Evolutionary conservation across 2,329 filamentous ascomycete genomes (phyloP).

Genomic region (Botryotinia narcissicola): DNA sequence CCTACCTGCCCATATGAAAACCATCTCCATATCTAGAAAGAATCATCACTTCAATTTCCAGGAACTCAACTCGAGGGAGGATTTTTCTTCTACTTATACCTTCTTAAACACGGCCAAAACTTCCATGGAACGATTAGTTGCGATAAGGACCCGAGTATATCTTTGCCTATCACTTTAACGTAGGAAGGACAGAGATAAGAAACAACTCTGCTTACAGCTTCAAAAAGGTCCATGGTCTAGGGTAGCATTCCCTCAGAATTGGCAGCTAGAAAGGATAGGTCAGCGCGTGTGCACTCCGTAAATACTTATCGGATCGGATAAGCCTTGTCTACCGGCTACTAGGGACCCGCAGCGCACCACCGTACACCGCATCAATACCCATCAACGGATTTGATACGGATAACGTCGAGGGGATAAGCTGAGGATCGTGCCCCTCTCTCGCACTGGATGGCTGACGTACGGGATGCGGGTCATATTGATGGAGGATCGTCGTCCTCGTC

Average conservation of each 20-base stretch:
- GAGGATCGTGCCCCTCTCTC: background rate
- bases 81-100: background rate
- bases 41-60: background rate
- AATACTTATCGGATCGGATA: constrained; percentile 10
- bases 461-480: constrained; percentile 12
- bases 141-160: background rate
- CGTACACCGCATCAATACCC: constrained; percentile 2
- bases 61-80: background rate
- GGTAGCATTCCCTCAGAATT: background rate
- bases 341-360: background rate
- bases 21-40: background rate
- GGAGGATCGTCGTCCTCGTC: constrained; percentile 6
- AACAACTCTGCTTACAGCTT: background rate
- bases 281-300: background rate
- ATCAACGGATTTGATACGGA: background rate
- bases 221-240: background rate
- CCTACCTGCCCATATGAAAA: background rate
- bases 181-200: background rate
- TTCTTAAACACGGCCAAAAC: background rate
- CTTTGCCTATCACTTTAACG: too few relatives aligned
- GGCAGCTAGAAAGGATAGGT: background rate
- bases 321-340: constrained; percentile 3
- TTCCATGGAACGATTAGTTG: constrained; percentile 1
- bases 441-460: constrained; percentile 19
- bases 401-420: constrained; percentile 8